phyloP scores from a whole-genome alignment of 2,329 filamentous ascomycete genomes.

The Akanthomyces dipterigenus region DNA sequence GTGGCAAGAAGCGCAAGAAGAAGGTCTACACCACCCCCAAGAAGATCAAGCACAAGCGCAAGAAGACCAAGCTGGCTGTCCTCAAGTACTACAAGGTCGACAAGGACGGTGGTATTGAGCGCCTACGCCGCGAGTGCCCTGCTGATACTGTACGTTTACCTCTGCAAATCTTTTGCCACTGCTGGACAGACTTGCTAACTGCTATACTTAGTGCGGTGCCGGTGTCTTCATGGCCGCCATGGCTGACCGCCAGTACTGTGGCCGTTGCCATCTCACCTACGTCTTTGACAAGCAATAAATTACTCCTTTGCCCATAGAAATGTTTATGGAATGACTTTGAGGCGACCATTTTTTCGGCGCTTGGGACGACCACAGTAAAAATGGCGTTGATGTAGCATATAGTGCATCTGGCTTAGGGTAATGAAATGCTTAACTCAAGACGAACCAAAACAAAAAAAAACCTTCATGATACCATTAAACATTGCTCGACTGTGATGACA shows the following conservation, averaged over 20 bases:
- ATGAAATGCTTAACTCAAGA: slow-evolving; percentile 31
- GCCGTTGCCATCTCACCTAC: slow-evolving; percentile 66
- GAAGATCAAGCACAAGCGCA: slow-evolving; percentile 99
- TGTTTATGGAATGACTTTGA: slow-evolving; percentile 14
- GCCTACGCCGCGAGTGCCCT: slow-evolving; percentile 96
- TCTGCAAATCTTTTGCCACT: not conserved
- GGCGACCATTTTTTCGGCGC: slow-evolving; percentile 11
- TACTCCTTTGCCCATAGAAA: slow-evolving; percentile 10
- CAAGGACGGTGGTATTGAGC: slow-evolving; percentile 99
- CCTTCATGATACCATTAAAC: slow-evolving; percentile 16
- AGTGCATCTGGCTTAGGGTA: slow-evolving; percentile 34
- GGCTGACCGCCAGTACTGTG: slow-evolving; percentile 98
- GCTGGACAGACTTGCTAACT: not conserved
- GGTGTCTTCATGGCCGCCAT: slow-evolving; percentile 99
- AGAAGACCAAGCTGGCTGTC: slow-evolving; percentile 99
- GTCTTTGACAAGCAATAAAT: slow-evolving; percentile 62
- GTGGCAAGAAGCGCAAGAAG: slow-evolving; percentile 99
- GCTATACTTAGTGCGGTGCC: slow-evolving; percentile 71
- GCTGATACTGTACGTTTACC: slow-evolving; percentile 65
- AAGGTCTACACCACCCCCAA: slow-evolving; percentile 99
- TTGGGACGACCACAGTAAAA: slow-evolving; percentile 21
- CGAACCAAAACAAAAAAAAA: slow-evolving; percentile 3
- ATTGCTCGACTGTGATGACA: not conserved
- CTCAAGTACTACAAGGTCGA: slow-evolving; percentile 99
- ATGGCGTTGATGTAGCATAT: slow-evolving; percentile 39